A percentile compares a stretch with the other conserved stretches of the same genome.
These are phyloP conservation scores for Microthlaspi erraticum DNA, from an alignment of 345 rosid species.

Conservation along the genomic window DNA sequence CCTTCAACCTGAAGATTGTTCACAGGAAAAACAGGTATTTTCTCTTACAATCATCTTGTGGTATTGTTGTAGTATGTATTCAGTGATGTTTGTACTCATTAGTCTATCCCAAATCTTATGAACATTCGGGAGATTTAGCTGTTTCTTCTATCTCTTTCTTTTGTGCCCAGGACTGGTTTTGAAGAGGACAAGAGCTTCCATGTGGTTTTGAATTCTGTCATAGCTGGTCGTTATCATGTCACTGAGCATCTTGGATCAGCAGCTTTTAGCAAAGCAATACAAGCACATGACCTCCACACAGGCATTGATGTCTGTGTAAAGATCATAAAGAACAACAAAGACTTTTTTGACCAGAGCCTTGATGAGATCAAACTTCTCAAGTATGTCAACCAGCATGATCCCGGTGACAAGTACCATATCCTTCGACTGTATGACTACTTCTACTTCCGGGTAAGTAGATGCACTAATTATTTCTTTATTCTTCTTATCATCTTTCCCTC, in stretches of 20 bases:
- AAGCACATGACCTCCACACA: slow-evolving; percentile 95
- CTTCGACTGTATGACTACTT: slow-evolving; percentile 95
- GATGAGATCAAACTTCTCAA: slow-evolving; percentile 98
- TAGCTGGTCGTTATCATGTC: slow-evolving; percentile 97
- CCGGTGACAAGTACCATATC: slow-evolving; percentile 90
- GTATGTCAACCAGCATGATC: slow-evolving; percentile 97
- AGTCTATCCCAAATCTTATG: not conserved
- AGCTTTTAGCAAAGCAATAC: slow-evolving; percentile 98
- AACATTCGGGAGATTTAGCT: slow-evolving; percentile 11
- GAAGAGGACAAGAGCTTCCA: slow-evolving; percentile 99
- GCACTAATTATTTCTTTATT: slow-evolving; percentile 17
- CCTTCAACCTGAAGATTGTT: slow-evolving; percentile 89
- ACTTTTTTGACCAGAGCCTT: slow-evolving; percentile 98
- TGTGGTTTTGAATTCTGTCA: slow-evolving; percentile 87
- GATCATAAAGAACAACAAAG: slow-evolving; percentile 97
- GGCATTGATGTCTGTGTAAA: slow-evolving; percentile 97
- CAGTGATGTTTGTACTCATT: not conserved
- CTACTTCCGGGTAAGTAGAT: slow-evolving; percentile 79
- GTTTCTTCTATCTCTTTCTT: slow-evolving; percentile 17
- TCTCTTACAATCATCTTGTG: slow-evolving; percentile 20
- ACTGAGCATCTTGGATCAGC: slow-evolving; percentile 99
- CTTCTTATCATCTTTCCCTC: not conserved
- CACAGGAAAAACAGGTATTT: slow-evolving; percentile 92
- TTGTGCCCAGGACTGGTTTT: slow-evolving; percentile 85
- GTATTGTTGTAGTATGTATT: not conserved